Evolutionary conservation across 257 asterid species (phyloP), one percentile per base, ranked within the genome.

Genomic region (Solanum rostratum): DNA sequence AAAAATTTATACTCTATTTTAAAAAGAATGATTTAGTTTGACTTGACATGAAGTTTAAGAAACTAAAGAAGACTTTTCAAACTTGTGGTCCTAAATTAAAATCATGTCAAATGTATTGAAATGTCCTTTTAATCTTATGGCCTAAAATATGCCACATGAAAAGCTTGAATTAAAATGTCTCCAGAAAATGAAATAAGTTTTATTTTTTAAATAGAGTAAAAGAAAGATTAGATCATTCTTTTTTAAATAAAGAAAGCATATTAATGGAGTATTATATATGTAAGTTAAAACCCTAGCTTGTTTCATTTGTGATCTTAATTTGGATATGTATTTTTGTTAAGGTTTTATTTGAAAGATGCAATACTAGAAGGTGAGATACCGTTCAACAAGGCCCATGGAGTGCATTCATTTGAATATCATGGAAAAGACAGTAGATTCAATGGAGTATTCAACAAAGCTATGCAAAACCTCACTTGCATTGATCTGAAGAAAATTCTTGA

Each of bases 381-480:
- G 66, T 74, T 74, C 71, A 46, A 84, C 15, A 84, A 24, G 66
- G 76, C 65, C 49, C 76, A 84, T 84, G 84, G 83, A 3, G 14
- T 84, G 76, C 65, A 74, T 73, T 63, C 83, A 53, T 57, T 84
- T 73, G 86, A 84, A 46, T 76, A 65, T 43, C 43, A 29, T 29
- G 73, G 45, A 0, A 86, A 50, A 4, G 86, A 91, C 16, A 85
- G 84, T 0, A 88, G 88, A 33, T 88, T 83, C 3, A 86, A 81
- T 74, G 50, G 68, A 70, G 69, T 84, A 0, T 85, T 85, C 41
- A 88, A 88, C 69, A 73, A 82, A 73, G 84, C 52, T 33, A 33
- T 33, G 39, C 39, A 33, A 33, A 33, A 33, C 39, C 39, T 33
- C 39, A 0, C 39, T 3, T 39, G 22, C 11, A 37, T 80, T 9